Evolutionary conservation across 2,329 filamentous ascomycete species (phyloP).

Genomic region (Pyricularia grisea): DNA sequence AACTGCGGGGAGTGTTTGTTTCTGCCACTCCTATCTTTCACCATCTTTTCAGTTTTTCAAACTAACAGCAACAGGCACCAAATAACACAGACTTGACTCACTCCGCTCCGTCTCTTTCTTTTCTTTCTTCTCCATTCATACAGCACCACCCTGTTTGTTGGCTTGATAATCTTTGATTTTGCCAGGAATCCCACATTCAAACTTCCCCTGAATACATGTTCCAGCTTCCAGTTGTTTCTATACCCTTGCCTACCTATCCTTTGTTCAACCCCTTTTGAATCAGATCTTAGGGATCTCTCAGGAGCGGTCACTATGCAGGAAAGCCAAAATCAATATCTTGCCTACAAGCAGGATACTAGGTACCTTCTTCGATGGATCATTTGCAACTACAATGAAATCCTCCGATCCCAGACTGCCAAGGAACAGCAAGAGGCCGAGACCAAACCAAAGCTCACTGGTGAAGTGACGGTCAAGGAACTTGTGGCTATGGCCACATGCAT

Average conservation of each 20-base stretch:
- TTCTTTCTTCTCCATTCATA: background rate
- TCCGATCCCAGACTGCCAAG: background rate
- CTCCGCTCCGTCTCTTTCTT: background rate
- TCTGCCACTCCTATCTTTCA: background rate
- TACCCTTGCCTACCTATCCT: background rate
- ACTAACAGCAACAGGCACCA: background rate
- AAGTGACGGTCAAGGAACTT: background rate
- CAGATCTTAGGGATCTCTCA: background rate
- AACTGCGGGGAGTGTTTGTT: background rate
- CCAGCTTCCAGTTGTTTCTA: background rate
- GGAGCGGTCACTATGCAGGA: background rate
- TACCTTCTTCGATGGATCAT: background rate
- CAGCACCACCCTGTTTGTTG: background rate
- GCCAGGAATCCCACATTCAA: background rate
- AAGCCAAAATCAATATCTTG: background rate
- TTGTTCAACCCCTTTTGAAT: background rate
- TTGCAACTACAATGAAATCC: background rate
- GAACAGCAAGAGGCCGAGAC: background rate
- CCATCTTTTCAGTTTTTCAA: background rate
- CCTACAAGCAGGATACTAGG: background rate
- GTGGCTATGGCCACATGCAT: background rate
- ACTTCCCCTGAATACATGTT: background rate
- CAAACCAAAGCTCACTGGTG: background rate
- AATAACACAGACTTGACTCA: background rate
- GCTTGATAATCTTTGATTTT: background rate